Percentiles rank a stretch among this genome's conserved stretches.
Evolutionary conservation across 345 rosid genomes (phyloP).

Genomic region (Rhodomyrtus tomentosa): DNA sequence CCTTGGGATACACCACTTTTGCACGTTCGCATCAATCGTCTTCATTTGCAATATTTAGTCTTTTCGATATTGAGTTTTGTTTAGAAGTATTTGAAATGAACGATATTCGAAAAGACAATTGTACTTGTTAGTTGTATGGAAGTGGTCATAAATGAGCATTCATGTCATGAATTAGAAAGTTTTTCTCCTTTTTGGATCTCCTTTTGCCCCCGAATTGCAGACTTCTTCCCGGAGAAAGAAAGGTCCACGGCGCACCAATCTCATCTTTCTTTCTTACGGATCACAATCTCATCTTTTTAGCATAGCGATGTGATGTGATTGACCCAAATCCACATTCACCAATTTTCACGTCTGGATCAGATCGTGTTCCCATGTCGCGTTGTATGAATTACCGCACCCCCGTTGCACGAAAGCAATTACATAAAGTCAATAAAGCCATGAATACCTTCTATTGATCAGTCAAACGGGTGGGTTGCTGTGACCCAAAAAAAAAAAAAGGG

Average conservation of each 20-base stretch:
- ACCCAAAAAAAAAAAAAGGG: no score
- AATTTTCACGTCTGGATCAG: background rate
- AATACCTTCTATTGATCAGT: accelerated
- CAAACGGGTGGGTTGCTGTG: no score
- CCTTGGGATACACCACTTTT: background rate
- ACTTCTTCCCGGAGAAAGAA: background rate
- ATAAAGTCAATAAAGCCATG: background rate
- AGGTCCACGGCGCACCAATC: background rate
- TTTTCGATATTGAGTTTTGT: background rate
- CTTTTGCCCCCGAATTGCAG: background rate
- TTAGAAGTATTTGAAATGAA: background rate
- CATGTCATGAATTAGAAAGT: background rate
- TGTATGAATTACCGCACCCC: background rate
- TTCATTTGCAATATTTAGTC: background rate
- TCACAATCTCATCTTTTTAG: background rate
- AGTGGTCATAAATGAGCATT: background rate
- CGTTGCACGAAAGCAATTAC: background rate
- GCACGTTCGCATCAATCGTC: background rate
- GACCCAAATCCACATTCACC: background rate
- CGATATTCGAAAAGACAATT: background rate
- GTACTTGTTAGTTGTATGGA: background rate
- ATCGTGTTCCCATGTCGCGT: background rate
- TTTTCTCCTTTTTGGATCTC: background rate
- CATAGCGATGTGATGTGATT: background rate
- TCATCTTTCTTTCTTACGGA: background rate